A percentile compares a stretch with the other conserved stretches of the same genome.
Evolutionary conservation across 2,329 filamentous ascomycete species (phyloP).

Genomic region (Pseudogymnoascus sp.): DNA sequence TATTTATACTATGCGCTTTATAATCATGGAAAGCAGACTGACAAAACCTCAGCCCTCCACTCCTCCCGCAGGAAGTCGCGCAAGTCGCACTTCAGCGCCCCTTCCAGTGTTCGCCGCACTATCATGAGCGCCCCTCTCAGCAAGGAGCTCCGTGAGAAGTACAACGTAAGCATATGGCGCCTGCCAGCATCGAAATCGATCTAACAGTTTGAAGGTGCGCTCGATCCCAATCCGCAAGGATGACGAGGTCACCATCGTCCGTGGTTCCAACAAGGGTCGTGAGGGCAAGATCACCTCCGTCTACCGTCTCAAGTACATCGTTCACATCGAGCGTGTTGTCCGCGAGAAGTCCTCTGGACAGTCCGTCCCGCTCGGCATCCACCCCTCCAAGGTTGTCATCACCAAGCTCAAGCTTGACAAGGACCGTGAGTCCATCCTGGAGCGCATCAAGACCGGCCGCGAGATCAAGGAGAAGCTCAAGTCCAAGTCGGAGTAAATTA

Average conservation of each 20-base stretch:
- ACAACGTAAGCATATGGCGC: constrained; percentile 66
- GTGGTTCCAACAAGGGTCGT: constrained; percentile 91
- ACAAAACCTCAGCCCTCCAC: constrained; percentile 46
- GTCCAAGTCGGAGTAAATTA: constrained; percentile 17
- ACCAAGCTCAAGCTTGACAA: constrained; percentile 98
- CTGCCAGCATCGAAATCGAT: constrained; percentile 8
- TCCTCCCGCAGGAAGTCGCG: constrained; percentile 97
- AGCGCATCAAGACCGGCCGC: constrained; percentile 74
- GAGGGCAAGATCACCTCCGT: constrained; percentile 98
- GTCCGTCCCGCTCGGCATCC: constrained; percentile 87
- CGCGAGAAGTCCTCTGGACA: constrained; percentile 98
- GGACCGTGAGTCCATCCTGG: constrained; percentile 83
- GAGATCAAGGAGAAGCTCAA: constrained; percentile 62
- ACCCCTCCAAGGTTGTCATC: constrained; percentile 95
- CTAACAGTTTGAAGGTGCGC: constrained; percentile 59
- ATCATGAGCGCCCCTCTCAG: constrained; percentile 95
- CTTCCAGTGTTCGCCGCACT: constrained; percentile 85
- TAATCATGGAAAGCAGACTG: constrained; percentile 10
- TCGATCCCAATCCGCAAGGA: constrained; percentile 97
- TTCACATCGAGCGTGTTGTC: constrained; percentile 94
- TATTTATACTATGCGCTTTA: constrained; percentile 10
- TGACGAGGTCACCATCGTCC: constrained; percentile 87
- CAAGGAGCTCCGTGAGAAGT: constrained; percentile 98
- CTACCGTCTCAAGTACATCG: constrained; percentile 96
- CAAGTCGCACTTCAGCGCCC: constrained; percentile 95